A percentile compares a stretch with the other conserved stretches of the same genome.
phyloP scores from a whole-genome alignment of 2,329 filamentous ascomycete genomes.

The Phyllosticta citrichinensis region DNA sequence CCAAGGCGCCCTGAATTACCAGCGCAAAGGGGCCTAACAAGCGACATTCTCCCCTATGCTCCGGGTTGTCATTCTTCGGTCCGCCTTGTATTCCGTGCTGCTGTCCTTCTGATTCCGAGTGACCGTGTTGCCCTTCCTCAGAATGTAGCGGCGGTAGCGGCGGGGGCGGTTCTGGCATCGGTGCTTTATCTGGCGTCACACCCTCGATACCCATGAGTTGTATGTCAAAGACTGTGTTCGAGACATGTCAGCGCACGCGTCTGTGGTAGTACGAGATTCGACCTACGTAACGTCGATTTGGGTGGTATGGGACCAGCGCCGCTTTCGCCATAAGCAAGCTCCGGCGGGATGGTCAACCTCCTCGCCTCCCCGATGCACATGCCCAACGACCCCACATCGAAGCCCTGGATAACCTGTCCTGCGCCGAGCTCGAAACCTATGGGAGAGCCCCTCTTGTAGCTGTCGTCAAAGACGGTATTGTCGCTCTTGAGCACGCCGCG shows the following conservation, averaged over 20 bases:
- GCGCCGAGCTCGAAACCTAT: slow-evolving; percentile 71
- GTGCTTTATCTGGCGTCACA: slow-evolving; percentile 34
- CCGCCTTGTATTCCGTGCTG: slow-evolving; percentile 14
- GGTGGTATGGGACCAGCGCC: slow-evolving; percentile 78
- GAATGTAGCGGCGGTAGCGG: slow-evolving; percentile 13
- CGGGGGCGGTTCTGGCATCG: background rate
- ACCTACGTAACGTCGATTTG: slow-evolving; percentile 62
- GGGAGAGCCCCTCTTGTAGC: slow-evolving; percentile 68
- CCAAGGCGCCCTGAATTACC: slow-evolving; percentile 78
- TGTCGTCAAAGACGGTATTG: slow-evolving; percentile 45
- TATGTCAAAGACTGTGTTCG: slow-evolving; percentile 67
- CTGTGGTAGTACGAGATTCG: background rate
- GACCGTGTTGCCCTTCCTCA: slow-evolving; percentile 12
- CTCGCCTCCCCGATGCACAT: slow-evolving; percentile 97
- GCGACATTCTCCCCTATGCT: slow-evolving; percentile 65
- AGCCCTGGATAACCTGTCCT: slow-evolving; percentile 90
- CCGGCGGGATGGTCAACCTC: slow-evolving; percentile 81
- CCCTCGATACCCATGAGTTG: slow-evolving; percentile 78
- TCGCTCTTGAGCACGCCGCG: slow-evolving; percentile 64
- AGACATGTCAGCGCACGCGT: slow-evolving; percentile 12
- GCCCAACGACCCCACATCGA: slow-evolving; percentile 82
- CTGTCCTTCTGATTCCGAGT: slow-evolving; percentile 6
- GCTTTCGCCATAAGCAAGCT: slow-evolving; percentile 71
- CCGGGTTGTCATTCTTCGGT: slow-evolving; percentile 20
- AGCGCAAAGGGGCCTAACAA: slow-evolving; percentile 86